Evolutionary conservation across 2,329 filamentous ascomycete genomes (phyloP).

Genomic region (Stylonectria norvegica): DNA sequence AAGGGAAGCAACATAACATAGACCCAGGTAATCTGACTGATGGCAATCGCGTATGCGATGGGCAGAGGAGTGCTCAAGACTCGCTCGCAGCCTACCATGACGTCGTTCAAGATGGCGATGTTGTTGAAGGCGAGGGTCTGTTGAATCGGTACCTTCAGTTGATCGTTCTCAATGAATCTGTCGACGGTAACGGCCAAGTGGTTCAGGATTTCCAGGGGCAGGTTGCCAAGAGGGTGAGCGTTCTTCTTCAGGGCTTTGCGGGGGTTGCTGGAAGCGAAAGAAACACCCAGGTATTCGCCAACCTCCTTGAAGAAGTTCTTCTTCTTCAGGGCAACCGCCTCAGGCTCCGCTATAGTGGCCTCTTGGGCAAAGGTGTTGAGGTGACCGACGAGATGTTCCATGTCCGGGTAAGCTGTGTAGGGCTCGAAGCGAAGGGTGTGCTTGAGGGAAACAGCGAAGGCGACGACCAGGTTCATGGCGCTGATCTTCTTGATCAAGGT

Average conservation of each 20-base stretch:
- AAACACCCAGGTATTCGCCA: conserved; percentile 72
- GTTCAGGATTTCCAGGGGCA: conserved; percentile 77
- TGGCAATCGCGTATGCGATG: conserved; percentile 78
- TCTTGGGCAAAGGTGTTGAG: conserved; percentile 70
- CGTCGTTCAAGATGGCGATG: conserved; percentile 66
- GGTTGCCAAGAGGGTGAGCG: conserved; percentile 70
- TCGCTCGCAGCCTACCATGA: conserved; percentile 69
- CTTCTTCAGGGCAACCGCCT: conserved; percentile 34
- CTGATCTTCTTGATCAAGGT: conserved; percentile 69
- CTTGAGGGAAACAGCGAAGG: conserved; percentile 74
- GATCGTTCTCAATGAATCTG: conserved; percentile 52
- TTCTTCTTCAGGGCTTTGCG: conserved; percentile 73
- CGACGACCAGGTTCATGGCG: conserved; percentile 72
- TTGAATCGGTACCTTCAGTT: conserved; percentile 54
- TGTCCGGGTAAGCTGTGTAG: conserved; percentile 71
- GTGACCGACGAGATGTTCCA: conserved; percentile 65
- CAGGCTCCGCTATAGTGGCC: conserved; percentile 42
- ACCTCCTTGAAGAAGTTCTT: conserved; percentile 58
- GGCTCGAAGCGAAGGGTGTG: conserved; percentile 83
- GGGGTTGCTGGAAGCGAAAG: conserved; percentile 75
- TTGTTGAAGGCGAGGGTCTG: conserved; percentile 60
- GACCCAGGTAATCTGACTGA: conserved; percentile 81
- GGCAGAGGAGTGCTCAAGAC: conserved; percentile 80
- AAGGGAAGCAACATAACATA: conserved; percentile 80
- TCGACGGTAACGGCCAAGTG: conserved; percentile 68